Evolutionary conservation across 2,329 filamentous ascomycete genomes (phyloP).

Genomic region (Pyricularia sp.): DNA sequence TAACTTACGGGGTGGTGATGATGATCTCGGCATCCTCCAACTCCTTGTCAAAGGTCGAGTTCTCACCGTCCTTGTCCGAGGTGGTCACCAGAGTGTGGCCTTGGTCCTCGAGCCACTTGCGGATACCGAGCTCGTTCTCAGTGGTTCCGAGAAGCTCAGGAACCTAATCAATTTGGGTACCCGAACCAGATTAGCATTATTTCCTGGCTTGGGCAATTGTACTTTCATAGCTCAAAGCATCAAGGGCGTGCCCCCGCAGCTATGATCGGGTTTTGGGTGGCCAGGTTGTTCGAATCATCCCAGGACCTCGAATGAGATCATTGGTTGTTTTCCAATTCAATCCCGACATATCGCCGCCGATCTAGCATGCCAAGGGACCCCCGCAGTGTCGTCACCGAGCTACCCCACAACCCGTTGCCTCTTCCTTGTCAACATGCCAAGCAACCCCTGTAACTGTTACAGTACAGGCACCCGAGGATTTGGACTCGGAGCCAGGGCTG

Average conservation of each 20-base stretch:
- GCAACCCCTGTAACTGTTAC: background rate
- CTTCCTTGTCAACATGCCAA: background rate
- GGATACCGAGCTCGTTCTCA: constrained; percentile 94
- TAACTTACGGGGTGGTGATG: constrained; percentile 85
- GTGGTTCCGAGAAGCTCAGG: constrained; percentile 87
- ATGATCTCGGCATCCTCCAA: constrained; percentile 96
- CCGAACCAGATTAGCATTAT: constrained; percentile 1
- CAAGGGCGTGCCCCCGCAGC: background rate
- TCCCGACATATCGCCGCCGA: background rate
- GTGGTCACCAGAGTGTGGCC: constrained; percentile 96
- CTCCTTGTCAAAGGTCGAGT: constrained; percentile 91
- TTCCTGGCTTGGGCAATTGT: background rate
- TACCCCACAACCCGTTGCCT: background rate
- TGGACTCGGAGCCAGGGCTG: background rate
- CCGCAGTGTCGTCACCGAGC: background rate
- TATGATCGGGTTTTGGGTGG: background rate
- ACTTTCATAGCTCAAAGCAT: background rate
- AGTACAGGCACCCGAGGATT: background rate
- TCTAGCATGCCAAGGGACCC: background rate
- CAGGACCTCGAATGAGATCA: background rate
- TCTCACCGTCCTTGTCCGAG: constrained; percentile 90
- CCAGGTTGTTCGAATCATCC: background rate
- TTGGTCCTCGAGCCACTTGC: constrained; percentile 95
- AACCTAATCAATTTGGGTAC: constrained; percentile 38
- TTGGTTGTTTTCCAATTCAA: background rate